Conservation (phyloP, 345 rosid species). For the Litchi chinensis region DNA sequence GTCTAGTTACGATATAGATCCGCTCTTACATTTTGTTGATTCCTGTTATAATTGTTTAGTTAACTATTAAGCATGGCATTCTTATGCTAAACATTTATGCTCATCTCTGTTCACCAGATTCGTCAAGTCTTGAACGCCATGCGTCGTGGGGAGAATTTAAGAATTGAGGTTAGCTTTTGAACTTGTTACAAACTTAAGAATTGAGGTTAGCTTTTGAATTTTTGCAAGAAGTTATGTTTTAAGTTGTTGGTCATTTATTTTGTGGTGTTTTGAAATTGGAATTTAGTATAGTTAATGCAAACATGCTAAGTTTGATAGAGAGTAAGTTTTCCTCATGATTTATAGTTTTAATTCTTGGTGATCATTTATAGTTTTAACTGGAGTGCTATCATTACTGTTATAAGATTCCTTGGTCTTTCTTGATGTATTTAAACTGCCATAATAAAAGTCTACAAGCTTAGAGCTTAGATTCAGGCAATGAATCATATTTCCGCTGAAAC, state of each 20-base stretch:
- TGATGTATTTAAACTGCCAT: neutral
- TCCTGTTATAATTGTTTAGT: neutral
- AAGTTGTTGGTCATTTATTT: constrained; percentile 9
- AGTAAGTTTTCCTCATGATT: neutral
- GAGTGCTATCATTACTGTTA: neutral
- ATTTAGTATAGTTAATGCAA: neutral
- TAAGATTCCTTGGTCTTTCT: neutral
- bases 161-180: constrained; percentile 62
- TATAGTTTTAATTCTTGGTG: neutral
- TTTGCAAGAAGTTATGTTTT: constrained; percentile 6
- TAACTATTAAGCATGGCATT: neutral
- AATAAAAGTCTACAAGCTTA: neutral
- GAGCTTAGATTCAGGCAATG: neutral
- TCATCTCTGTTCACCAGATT: constrained; percentile 55
- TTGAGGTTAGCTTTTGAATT: constrained; percentile 60
- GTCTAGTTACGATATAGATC: neutral
- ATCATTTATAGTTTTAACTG: neutral
- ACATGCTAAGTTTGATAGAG: neutral
- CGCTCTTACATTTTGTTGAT: neutral
- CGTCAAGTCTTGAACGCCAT: constrained; percentile 81
- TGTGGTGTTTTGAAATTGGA: neutral
- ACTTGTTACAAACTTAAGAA: constrained; percentile 36
- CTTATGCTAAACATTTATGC: constrained; percentile 17
- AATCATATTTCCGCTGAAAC: neutral
- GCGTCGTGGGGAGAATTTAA: constrained; percentile 77